A percentile compares a stretch with the other conserved stretches of the same genome.
Conservation (phyloP, 1,284 basidiomycete species). For the Amylostereum areolatum region DNA sequence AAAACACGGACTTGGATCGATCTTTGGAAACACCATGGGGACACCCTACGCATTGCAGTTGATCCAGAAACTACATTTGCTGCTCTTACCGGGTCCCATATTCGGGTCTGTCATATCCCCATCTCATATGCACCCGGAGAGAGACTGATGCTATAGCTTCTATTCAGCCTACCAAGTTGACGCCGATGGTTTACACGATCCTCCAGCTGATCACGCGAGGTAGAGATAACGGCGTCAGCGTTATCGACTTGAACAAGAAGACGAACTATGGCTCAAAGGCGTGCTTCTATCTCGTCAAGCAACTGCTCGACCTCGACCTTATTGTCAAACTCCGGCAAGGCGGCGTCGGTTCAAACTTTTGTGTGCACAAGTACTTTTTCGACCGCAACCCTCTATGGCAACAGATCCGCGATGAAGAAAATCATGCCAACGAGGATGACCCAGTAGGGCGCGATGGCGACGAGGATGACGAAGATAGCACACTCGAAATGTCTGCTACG, state of each 20-base stretch:
- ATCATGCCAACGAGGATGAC: constrained; percentile 24
- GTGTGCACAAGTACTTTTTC: constrained; percentile 74
- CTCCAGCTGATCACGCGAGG: constrained; percentile 83
- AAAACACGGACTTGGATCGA: constrained; percentile 46
- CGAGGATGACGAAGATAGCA: constrained; percentile 29
- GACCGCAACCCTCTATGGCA: constrained; percentile 67
- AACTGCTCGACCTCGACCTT: constrained; percentile 65
- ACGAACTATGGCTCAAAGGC: constrained; percentile 89
- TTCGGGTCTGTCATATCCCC: constrained; percentile 43
- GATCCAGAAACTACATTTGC: constrained; percentile 69
- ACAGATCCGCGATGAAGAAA: constrained; percentile 63
- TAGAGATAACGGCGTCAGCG: constrained; percentile 70
- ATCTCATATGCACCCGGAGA: neutral
- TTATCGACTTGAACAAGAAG: constrained; percentile 69
- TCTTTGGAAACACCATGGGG: constrained; percentile 49
- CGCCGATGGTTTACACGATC: constrained; percentile 78
- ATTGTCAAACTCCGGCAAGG: constrained; percentile 71
- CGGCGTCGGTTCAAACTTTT: constrained; percentile 71
- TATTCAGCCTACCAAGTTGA: constrained; percentile 66
- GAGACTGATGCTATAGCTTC: constrained; percentile 8
- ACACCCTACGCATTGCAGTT: constrained; percentile 66
- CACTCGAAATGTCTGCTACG: constrained; percentile 23
- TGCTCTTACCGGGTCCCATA: constrained; percentile 80
- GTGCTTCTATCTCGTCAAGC: constrained; percentile 78
- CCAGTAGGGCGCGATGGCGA: constrained; percentile 21